Evolutionary conservation across 495 filamentous ascomycete genomes (phyloP).

Genomic region (Filosporella fistucella): DNA sequence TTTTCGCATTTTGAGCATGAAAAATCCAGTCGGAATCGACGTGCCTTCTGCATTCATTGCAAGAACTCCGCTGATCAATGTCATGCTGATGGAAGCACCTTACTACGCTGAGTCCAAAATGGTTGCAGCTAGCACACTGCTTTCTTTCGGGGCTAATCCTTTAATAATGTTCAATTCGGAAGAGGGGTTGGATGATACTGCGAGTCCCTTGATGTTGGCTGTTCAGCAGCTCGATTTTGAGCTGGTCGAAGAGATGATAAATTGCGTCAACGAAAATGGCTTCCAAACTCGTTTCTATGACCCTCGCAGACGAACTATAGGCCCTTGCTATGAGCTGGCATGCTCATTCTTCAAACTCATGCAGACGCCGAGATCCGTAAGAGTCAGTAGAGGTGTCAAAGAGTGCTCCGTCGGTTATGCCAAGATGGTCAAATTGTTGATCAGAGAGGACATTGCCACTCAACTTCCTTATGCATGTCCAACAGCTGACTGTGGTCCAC

Average conservation of each 20-base stretch:
- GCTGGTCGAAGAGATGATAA: not conserved
- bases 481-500: not conserved
- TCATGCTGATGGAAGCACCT: not conserved
- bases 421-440: not conserved
- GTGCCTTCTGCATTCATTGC: not conserved
- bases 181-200: not conserved
- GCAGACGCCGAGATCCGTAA: not conserved
- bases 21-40: not conserved
- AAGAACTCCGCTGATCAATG: not conserved
- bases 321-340: not conserved
- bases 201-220: not conserved
- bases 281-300: not conserved
- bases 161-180: not conserved
- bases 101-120: not conserved
- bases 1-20: not conserved
- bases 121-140: not conserved
- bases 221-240: not conserved
- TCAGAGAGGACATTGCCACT: not conserved
- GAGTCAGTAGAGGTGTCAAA: not conserved
- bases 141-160: not conserved
- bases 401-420: not conserved
- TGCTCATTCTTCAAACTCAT: not conserved
- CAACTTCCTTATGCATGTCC: not conserved
- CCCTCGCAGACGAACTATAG: not conserved
- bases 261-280: not conserved